Evolutionary conservation across 1,284 basidiomycete genomes (phyloP), one percentile per base, ranked within the genome.

Genomic region (Hymenochaete sp.): DNA sequence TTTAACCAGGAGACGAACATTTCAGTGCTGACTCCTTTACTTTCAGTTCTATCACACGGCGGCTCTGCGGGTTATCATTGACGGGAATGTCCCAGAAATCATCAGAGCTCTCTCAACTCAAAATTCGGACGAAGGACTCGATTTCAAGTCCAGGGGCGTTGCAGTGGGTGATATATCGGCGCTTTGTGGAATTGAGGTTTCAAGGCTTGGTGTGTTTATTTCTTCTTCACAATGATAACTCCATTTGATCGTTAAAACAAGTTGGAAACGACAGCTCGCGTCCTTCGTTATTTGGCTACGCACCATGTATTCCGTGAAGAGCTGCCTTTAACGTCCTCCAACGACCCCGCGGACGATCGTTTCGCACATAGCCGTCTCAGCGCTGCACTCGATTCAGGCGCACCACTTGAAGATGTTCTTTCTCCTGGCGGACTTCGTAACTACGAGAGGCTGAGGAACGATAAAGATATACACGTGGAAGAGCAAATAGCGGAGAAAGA

Each of bases 361-460:
- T 67, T 64, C 41, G 57, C 60, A 1, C 62, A 64, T 48, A 67
- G 64, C 38, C 59, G 58, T 6, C 50, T 62, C 10, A 63, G 64
- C 6, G 55, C 57, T 1, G 41, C 59, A 6, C 53, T 66, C 8
- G 50, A 55, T 27, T 65, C 62, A 28, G 47, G 52, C 25, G 61
- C 62, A n/a, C 6, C 32, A 10, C 11, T 45, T 4, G 38, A 41
- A 27, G 38, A 45, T 37, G 32, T 49, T 13, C 38, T 49, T 18
- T n/a, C 44, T 2, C n/a, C n/a, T n/a, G n/a, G n/a, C n/a, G n/a
- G n/a, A n/a, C n/a, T n/a, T n/a, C n/a, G n/a, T n/a, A n/a, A n/a
- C n/a, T n/a, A n/a, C n/a, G n/a, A n/a, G n/a, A n/a, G n/a, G n/a
- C n/a, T n/a, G n/a, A n/a, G n/a, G n/a, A n/a, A n/a, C n/a, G n/a